Base-by-base conservation (phyloP, 768 basidiomycete genomes). In the Mycena capillaripes region DNA sequence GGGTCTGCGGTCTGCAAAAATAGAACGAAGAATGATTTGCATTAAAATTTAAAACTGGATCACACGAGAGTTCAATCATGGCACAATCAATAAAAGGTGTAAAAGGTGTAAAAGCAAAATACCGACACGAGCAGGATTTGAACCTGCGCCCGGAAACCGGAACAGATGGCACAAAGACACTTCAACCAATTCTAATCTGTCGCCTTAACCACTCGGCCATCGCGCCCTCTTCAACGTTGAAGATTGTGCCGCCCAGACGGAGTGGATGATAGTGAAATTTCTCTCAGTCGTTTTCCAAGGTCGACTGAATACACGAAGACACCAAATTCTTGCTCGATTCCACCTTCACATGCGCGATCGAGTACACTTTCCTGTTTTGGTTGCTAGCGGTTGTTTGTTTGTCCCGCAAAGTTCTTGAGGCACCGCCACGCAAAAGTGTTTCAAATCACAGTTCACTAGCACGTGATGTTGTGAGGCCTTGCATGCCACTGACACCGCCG, bases 161-260 rank as follows among this genome's bases (percentile, higher is more conserved):
- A 70, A 68, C 57, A 68, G 66, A 68, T 68, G 46, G 9, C 12
- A 4, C 9, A 16, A 19, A 42, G 17, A 44, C 16, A 46, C 12
- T 7, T 42, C 50, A 4, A 1, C n/a, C n/a, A 10, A 23, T 55
- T 70, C 69, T 63, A 65, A 63, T 65, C 69, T 70, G 62, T 70
- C 69, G 61, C 69, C 42, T 70, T 63, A 70, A 70, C 69, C 69
- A 70, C 69, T 70, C 62, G 34, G 62, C 62, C 63, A 71, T 57
- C n/a, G 66, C 46, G 66, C 58, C 66, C n/a, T n/a, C n/a, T n/a
- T n/a, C n/a, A n/a, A n/a, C n/a, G n/a, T n/a, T n/a, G n/a, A n/a
- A n/a, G n/a, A n/a, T n/a, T n/a, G n/a, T n/a, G n/a, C n/a, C n/a
- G n/a, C n/a, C n/a, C n/a, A n/a, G n/a, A n/a, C n/a, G n/a, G n/a